Base-by-base conservation (phyloP, 176 grass and related monocot species). In the Oryza meyeriana region DNA sequence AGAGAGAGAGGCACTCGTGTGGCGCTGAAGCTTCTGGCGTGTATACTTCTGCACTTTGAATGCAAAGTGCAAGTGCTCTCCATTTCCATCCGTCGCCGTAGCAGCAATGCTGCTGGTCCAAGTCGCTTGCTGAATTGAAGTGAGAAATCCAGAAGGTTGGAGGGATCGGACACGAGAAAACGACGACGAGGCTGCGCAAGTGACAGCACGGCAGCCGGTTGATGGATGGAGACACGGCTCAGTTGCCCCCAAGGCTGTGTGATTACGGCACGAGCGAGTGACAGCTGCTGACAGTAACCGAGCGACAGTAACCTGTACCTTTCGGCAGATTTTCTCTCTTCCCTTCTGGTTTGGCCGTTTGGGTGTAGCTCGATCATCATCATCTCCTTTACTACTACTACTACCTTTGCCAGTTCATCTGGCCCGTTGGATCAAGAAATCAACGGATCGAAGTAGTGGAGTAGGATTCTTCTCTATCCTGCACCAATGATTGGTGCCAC, bases 401-500 rank as follows among this genome's bases (percentile, higher is more conserved):
- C 36, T 18, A 32, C 30, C 29, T 17, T 0, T 12, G 27, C 8
- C 13, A 0, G 6, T 7, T 24, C 31, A n/a, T 44, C 1, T 16
- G 41, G 55, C 26, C 71, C 38, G 66, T 71, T 78, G 1, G 66
- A 55, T 79, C 39, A 10, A 12, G 22, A 61, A 50, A 20, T 1
- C 14, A 25, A 83, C 3, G 40, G 18, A 3, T 64, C 12, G 35
- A 36, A 36, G 2, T 2, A 36, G 35, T 36, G 2, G 35, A 36
- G 35, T 36, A 24, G 7, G 50, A 62, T 78, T 6, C 2, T 1
- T 2, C 1, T 61, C 27, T 30, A 47, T 24, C 6, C 39, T 29
- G 30, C 77, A 26, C 65, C 75, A 13, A 85, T 80, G 33, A 57
- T 74, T 74, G 73, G 47, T 31, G 69, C 20, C 20, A 8, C 4